Evolutionary conservation across 2,329 filamentous ascomycete species (phyloP).

Genomic region (Teratosphaeria pseudoeucalypti): DNA sequence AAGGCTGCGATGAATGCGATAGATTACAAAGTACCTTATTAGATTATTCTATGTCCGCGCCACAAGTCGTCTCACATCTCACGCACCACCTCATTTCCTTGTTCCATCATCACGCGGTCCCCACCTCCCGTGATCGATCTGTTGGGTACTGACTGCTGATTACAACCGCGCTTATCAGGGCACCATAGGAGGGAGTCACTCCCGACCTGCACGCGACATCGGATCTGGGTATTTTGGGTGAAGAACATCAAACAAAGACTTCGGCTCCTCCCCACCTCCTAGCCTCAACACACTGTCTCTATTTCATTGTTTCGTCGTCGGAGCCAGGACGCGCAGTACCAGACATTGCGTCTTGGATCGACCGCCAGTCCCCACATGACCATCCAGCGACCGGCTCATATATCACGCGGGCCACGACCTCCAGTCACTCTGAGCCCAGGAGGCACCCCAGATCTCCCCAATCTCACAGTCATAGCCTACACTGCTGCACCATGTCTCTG

Average conservation of each 20-base stretch:
- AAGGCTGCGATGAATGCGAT: no score
- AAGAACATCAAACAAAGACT: neutral
- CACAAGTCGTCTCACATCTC: neutral
- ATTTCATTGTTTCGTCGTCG: neutral
- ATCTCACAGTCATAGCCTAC: neutral
- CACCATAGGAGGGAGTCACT: neutral
- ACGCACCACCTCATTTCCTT: neutral
- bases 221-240: neutral
- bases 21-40: neutral
- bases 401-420: neutral
- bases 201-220: neutral
- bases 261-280: neutral
- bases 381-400: neutral
- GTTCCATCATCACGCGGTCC: neutral
- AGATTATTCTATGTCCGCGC: neutral
- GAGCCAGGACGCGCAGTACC: neutral
- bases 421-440: neutral
- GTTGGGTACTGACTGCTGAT: neutral
- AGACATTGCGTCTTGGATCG: neutral
- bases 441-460: neutral
- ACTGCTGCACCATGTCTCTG: conserved; percentile 12
- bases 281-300: neutral
- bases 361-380: neutral
- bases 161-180: neutral
- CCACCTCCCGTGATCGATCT: neutral